Evolutionary conservation across 2,329 filamentous ascomycete species (phyloP), one percentile per base, ranked within the genome.

Genomic region (Aspergillus sp.): DNA sequence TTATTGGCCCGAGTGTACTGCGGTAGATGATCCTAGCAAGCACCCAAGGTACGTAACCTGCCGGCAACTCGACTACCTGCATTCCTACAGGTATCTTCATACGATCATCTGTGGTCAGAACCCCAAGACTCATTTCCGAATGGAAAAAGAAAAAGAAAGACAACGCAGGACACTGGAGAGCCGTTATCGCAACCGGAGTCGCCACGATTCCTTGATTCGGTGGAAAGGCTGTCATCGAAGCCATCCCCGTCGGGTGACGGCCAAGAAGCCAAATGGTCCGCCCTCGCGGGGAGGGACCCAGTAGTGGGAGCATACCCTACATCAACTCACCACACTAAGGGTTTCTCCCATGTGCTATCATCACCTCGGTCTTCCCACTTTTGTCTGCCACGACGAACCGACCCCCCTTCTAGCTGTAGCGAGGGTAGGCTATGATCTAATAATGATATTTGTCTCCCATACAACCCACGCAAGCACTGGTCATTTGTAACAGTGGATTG

Each of bases 41-140:
- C 47, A 55, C 45, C 53, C 50, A 50, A 52, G 56, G 55, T 54
- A 56, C 53, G 41, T 45, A 47, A 53, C 40, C 40, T 19, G 6
- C 19, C 16, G 40, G n/a, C 14, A 38, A 16, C 34, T 38, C 9
- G 34, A 9, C 34, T 13, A 29, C 25, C 25, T 29, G 7, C 25
- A 29, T 29, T 29, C 25, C 25, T 29, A 4, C 25, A 11, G 25
- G n/a, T n/a, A n/a, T n/a, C n/a, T n/a, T n/a, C n/a, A n/a, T n/a
- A n/a, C 25, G 25, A 29, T 11, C 7, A 29, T 11, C 7, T 29
- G 9, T 29, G 25, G 25, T 29, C 25, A 29, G 25, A 29, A 3
- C 7, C 25, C 25, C 25, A 3, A 29, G 25, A 7, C 25, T 29
- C 25, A 10, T 10, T 7, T 10, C 3, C 21, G 25, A 10, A 29